These are phyloP conservation scores for Odontarrhena argentea DNA, from an alignment of 345 rosid species.

Conservation along the genomic window DNA sequence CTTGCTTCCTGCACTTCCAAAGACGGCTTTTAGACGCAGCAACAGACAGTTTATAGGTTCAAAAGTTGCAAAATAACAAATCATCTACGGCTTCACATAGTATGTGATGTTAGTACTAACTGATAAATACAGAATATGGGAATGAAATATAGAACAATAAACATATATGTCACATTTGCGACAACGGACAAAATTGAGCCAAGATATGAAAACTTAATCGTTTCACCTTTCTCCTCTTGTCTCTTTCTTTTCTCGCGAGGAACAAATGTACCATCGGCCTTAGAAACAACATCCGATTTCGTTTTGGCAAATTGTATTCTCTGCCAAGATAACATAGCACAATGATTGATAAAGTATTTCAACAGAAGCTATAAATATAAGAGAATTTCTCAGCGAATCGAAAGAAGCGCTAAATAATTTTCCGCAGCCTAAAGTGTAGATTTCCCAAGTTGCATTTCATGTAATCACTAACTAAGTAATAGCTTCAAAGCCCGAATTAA, in stretches of 20 bases:
- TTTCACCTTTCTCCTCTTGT: constrained; percentile 87
- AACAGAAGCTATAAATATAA: neutral
- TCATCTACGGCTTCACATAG: neutral
- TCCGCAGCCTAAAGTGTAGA: neutral
- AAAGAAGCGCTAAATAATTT: neutral
- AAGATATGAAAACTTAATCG: neutral
- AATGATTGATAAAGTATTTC: neutral
- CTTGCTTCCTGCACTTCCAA: constrained; percentile 56
- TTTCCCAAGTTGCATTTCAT: neutral
- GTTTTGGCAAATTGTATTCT: constrained; percentile 93
- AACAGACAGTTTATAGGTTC: neutral
- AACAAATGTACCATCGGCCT: constrained; percentile 97
- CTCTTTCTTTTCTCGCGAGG: constrained; percentile 94
- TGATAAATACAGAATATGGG: constrained; percentile 1
- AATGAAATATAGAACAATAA: constrained; percentile 11
- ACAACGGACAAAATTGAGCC: neutral
- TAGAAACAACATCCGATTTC: constrained; percentile 88
- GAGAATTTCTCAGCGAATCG: neutral
- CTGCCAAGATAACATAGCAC: constrained; percentile 40
- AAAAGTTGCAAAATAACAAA: constrained; percentile 15
- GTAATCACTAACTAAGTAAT: neutral
- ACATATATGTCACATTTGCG: neutral
- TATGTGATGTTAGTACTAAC: neutral
- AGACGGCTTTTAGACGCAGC: neutral
- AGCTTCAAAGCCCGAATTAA: neutral